A percentile compares a stretch with the other conserved stretches of the same genome.
Conservation (phyloP, 768 basidiomycete species). For the Boletus tylopilopsis region DNA sequence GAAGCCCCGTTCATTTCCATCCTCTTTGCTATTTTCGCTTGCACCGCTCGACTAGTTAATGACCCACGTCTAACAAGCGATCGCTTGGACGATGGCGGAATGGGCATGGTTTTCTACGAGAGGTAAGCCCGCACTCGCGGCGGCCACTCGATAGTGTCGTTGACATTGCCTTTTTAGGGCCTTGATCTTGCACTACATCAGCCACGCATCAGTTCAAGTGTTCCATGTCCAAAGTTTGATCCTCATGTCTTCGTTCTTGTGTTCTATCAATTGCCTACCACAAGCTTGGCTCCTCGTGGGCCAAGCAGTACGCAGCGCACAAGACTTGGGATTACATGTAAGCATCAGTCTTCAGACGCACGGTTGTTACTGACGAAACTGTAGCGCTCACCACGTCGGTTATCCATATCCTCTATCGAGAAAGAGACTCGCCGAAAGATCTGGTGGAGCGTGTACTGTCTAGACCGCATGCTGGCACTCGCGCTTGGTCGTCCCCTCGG, state of each 20-base stretch:
- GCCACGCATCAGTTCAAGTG: slow-evolving; percentile 78
- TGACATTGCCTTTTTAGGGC: slow-evolving; percentile 46
- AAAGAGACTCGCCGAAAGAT: slow-evolving; percentile 89
- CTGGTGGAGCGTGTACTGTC: slow-evolving; percentile 91
- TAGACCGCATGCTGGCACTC: slow-evolving; percentile 90
- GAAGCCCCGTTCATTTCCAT: slow-evolving; percentile 78
- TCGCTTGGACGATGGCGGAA: slow-evolving; percentile 70
- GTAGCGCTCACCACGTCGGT: slow-evolving; percentile 79
- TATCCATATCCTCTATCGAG: slow-evolving; percentile 66
- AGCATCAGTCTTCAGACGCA: slow-evolving; percentile 30
- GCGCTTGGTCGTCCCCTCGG: slow-evolving; percentile 87
- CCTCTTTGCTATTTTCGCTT: slow-evolving; percentile 88
- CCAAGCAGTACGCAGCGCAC: slow-evolving; percentile 84
- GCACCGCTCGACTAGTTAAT: slow-evolving; percentile 73
- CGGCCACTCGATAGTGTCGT: neutral
- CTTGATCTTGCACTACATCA: slow-evolving; percentile 88
- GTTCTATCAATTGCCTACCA: slow-evolving; percentile 89
- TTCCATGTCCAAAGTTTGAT: slow-evolving; percentile 89
- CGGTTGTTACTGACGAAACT: slow-evolving; percentile 14
- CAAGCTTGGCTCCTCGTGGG: slow-evolving; percentile 93
- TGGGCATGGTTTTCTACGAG: slow-evolving; percentile 89
- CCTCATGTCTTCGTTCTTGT: slow-evolving; percentile 85
- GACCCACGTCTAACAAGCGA: slow-evolving; percentile 65
- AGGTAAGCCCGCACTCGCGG: slow-evolving; percentile 45
- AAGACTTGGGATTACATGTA: slow-evolving; percentile 91